Conservation (phyloP, 805 yeast genomes). For the Cyberlindnera mrakii region DNA sequence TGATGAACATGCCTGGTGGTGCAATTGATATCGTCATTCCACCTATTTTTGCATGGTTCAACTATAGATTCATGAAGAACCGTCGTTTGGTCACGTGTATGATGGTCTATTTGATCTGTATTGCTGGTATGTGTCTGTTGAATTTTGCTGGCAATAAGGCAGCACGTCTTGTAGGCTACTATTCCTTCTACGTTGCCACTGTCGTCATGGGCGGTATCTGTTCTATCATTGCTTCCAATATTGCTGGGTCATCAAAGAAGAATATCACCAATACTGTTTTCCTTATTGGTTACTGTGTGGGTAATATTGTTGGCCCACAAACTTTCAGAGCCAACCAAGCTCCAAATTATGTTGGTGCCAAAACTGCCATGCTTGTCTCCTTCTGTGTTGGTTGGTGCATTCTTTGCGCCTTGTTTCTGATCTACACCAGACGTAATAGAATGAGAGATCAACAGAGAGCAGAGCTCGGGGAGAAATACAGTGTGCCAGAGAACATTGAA, state of each 20-base stretch:
- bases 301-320: conserved; percentile 71
- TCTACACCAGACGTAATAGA: conserved; percentile 33
- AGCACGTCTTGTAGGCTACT: conserved; percentile 21
- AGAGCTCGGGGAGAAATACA: conserved; percentile 20
- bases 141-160: conserved; percentile 10
- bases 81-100: conserved; percentile 5
- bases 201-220: conserved; percentile 28
- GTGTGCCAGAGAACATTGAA: conserved; percentile 29
- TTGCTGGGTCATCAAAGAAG: conserved; percentile 71
- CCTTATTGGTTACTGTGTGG: conserved; percentile 60
- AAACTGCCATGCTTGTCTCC: conserved; percentile 23
- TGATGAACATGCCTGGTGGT: conserved; percentile 29
- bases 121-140: conserved; percentile 10
- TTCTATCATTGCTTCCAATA: conserved; percentile 37
- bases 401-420: conserved; percentile 26
- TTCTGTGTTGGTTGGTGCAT: conserved; percentile 22
- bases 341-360: conserved; percentile 53
- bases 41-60: conserved; percentile 8
- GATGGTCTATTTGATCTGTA: conserved; percentile 1
- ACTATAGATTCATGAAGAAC: conserved; percentile 3
- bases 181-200: conserved; percentile 29
- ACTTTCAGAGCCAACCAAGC: conserved; percentile 51
- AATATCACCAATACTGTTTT: conserved; percentile 50
- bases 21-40: conserved; percentile 26
- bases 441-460: conserved; percentile 31